Evolutionary conservation across 371 early-diverging fungal species (phyloP), one percentile per base, ranked within the genome.

Genomic region (Lichtheimia hyalospora): DNA sequence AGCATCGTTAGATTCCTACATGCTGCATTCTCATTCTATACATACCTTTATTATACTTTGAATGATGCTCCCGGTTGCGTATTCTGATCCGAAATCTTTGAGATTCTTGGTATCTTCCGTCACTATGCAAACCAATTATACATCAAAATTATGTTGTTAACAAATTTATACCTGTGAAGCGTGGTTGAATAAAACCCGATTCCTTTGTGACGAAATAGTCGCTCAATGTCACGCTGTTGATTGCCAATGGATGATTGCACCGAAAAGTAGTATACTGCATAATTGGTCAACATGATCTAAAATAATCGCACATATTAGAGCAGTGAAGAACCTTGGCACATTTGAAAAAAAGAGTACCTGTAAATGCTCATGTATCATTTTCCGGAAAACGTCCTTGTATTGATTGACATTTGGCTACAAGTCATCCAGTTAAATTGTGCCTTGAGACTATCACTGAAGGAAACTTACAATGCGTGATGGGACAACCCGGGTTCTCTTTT

Each of bases 311-410:
- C 34, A 34, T 8, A 10, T 34, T 34, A 34, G 10, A 1, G 3
- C 2, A 8, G 34, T 34, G 10, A 8, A 34, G 10, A 8, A 34
- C 13, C 2, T 15, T 14, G 13, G n/a, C n/a, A 6, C 10, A 34
- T 8, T 34, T 8, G 8, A 34, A 34, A 8, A 8, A 34, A 1
- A 8, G 34, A 8, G 10, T 73, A 71, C 80, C 61, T 85, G 83
- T 14, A 85, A 43, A 59, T 85, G 86, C 48, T 85, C 86, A 21
- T 79, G 71, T 14, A 85, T 78, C n/a, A 79, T 57, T 6, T 62
- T 74, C 24, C 69, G 57, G 66, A 84, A 82, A 0, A 69, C 66
- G 1, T 84, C 80, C 51, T 68, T 72, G 67, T 85, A 85, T 12
- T 78, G 64, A 7, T 57, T 63, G 3, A 61, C 51, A 16, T 73